Evolutionary conservation across 768 basidiomycete genomes (phyloP), one percentile per base, ranked within the genome.

Genomic region (Erythrobasidium yunnanense): DNA sequence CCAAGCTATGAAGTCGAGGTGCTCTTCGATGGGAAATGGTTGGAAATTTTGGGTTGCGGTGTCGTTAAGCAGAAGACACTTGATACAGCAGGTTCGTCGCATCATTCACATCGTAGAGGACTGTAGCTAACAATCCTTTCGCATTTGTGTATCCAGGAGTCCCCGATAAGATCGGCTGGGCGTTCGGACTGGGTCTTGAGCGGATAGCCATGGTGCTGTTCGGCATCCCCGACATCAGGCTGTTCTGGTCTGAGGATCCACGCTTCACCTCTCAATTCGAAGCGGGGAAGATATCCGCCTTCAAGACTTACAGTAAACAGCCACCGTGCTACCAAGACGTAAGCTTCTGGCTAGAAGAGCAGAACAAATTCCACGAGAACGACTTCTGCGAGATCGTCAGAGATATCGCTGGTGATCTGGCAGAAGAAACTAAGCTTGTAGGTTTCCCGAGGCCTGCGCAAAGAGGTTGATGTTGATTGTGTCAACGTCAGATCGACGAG

Each of bases 1-100:
- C 95, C 95, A 7, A 95, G 91, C 75, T 99, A 88, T 74, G 93
- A 99, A 74, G 92, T 99, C 45, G 95, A 99, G 75, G 91, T 97
- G 3, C 86, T 92, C 77, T 97, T 87, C 79, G 83, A 85, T 65
- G 95, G 90, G 0, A 87, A 92, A 76, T 99, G 95, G 95, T 79
- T 99, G 23, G 95, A 97, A 76, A 88, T 99, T 60, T 80, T 97
- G 4, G 95, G 95, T 0, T 91, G 83, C 67, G 95, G 95, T 1
- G 90, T 99, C 23, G 84, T 97, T 38, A 81, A 83, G 68, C 91
- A 96, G 74, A 84, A 85, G 27, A 95, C 92, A 0, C 77, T 99
- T 46, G 84, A 91, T 69, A 84, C 84, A 42, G 85, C 92, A 47
- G 84, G 95, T 91, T 73, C 72, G 87, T 81, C 6, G 25, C 34